Evolutionary conservation across 345 rosid genomes (phyloP).

Genomic region (Geranium brycei): DNA sequence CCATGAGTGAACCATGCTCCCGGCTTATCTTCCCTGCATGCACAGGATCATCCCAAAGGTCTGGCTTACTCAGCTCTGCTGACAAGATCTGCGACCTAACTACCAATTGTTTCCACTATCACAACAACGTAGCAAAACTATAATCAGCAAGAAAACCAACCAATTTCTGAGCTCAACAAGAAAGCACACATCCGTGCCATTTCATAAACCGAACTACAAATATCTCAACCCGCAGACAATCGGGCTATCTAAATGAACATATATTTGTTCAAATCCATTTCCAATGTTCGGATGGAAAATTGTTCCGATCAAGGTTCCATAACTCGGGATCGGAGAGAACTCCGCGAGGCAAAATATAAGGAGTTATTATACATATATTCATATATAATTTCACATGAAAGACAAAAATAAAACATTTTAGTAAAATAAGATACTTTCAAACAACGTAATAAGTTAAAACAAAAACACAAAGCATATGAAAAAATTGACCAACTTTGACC

Average conservation of each 20-base stretch:
- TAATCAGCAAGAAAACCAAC: background rate
- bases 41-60: constrained; percentile 80
- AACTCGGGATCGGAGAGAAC: too few relatives aligned
- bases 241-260: background rate
- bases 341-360: too few relatives aligned
- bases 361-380: too few relatives aligned
- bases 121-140: constrained; percentile 11
- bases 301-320: background rate
- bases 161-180: background rate
- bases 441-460: too few relatives aligned
- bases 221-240: background rate
- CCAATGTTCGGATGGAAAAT: background rate
- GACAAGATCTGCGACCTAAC: constrained; percentile 56
- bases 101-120: constrained; percentile 70
- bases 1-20: constrained; percentile 67
- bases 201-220: background rate
- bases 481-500: too few relatives aligned
- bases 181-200: too few relatives aligned
- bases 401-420: too few relatives aligned
- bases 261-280: background rate
- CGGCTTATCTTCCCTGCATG: constrained; percentile 82
- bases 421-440: too few relatives aligned
- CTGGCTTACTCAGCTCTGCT: constrained; percentile 49
- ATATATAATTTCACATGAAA: too few relatives aligned
- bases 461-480: too few relatives aligned